Conservation (phyloP, 2,329 filamentous ascomycete species). For the Fusarium proliferatum region DNA sequence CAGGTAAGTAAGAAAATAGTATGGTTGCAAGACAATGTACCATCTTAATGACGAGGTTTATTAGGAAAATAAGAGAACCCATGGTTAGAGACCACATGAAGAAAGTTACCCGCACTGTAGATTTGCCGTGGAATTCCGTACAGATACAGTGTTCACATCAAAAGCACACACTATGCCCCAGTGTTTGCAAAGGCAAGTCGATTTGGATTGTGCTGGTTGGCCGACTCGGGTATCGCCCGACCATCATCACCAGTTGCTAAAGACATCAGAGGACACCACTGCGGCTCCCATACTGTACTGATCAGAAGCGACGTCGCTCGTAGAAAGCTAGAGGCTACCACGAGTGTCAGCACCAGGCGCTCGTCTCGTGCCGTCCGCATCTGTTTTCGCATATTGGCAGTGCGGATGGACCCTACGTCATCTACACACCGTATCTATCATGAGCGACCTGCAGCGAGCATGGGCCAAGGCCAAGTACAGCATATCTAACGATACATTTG, state of each 20-base stretch:
- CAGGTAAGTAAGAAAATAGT: not conserved
- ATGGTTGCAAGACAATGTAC: not conserved
- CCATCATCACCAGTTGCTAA: conserved; percentile 29
- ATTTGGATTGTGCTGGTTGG: conserved; percentile 24
- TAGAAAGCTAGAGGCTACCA: not conserved
- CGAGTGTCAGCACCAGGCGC: conserved; percentile 16
- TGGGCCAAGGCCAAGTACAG: conserved; percentile 82
- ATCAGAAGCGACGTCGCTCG: conserved; percentile 11
- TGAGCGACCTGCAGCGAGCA: conserved; percentile 84
- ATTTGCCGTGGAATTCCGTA: accelerated
- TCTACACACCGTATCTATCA: conserved; percentile 52
- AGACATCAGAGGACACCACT: conserved; percentile 11
- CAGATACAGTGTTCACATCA: not conserved
- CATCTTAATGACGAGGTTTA: not conserved
- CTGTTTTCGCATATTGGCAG: conserved; percentile 7
- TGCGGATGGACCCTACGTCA: conserved; percentile 32
- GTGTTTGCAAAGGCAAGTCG: conserved; percentile 16
- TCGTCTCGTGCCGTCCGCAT: not conserved
- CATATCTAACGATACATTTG: conserved; percentile 62
- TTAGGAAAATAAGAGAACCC: not conserved
- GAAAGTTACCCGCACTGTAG: conserved; percentile 12
- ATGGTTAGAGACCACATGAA: not conserved
- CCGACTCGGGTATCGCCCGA: conserved; percentile 28
- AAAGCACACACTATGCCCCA: conserved; percentile 27
- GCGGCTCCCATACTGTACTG: not conserved